Base-by-base conservation (phyloP, 2,329 filamentous ascomycete genomes). In the Botrytis tulipae region DNA sequence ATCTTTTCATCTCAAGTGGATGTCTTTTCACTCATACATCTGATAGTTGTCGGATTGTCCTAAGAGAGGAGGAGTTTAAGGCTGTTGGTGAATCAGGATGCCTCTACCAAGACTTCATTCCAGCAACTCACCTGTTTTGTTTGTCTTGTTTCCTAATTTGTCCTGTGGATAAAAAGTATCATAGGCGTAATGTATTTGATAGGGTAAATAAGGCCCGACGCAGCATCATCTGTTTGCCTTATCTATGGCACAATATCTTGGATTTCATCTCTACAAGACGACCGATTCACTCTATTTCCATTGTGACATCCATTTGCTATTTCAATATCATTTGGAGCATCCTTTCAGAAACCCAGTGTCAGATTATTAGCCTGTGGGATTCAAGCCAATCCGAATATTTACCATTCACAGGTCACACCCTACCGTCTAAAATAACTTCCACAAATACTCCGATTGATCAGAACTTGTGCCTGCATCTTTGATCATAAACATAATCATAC, bases 231-330 rank as follows among this genome's bases (percentile, higher is more conserved):
- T 65, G 18, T 44, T 32, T 66, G 46, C 51, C 70, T 72, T 72
- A 72, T 72, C 70, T 67, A 66, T 72, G 70, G 61, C 70, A 70
- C 25, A 32, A 42, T 18, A 18, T 35, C 37, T 67, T 20, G 14
- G 18, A 7, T 9, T 57, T 25, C 12, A 59, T 59, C 22, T 35
- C 42, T 72, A 10, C 40, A 59, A 46, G 37, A 8, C 1, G 35
- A 29, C 48, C 16, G n/a, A 54, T 57, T 57, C 35, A 57, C 65
- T 57, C 25, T 10, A 57, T 20, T 57, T 57, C 16, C 48, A 42
- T 42, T 42, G 66, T 57, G 20, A 42, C n/a, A 32, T 25, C 12
- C 14, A 18, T 57, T 25, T 29, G 12, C 35, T 22, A 16, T 18
- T 54, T 54, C 18, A 37, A 29, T 40, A 42, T 68, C 25, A 40